Percentiles rank a stretch among this genome's conserved stretches.
These are phyloP conservation scores for Sordaria brevicollis DNA, from an alignment of 495 filamentous ascomycete species.

Conservation along the genomic window DNA sequence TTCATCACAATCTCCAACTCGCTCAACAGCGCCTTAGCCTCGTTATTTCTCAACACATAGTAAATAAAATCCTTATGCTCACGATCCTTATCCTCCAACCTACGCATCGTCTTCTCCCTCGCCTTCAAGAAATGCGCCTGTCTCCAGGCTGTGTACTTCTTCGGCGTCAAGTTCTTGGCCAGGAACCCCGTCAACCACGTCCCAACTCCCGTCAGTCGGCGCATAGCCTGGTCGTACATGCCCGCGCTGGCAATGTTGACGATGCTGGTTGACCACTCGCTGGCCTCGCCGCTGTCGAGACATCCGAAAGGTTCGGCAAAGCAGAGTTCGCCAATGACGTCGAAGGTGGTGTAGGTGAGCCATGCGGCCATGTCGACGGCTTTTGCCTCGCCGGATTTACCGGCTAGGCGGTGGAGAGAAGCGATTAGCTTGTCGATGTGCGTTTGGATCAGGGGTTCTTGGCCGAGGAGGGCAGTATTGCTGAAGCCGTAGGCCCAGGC, in stretches of 20 bases:
- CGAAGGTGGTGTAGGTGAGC: slow-evolving; percentile 43
- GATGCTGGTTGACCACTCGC: slow-evolving; percentile 16
- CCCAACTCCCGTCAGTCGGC: slow-evolving; percentile 11
- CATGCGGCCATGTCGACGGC: slow-evolving; percentile 36
- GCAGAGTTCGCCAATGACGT: slow-evolving; percentile 50
- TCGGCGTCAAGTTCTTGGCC: slow-evolving; percentile 6
- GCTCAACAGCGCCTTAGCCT: slow-evolving; percentile 7
- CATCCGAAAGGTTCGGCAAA: slow-evolving; percentile 50
- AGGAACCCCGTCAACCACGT: slow-evolving; percentile 13
- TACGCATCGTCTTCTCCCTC: slow-evolving; percentile 7
- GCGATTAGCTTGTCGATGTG: slow-evolving; percentile 19
- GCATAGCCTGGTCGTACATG: slow-evolving; percentile 11
- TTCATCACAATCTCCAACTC: slow-evolving; percentile 16
- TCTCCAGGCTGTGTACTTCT: slow-evolving; percentile 1
- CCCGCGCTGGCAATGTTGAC: slow-evolving; percentile 4
- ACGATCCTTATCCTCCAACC: slow-evolving; percentile 6
- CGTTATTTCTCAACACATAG: slow-evolving; percentile 13
- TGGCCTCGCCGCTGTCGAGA: slow-evolving; percentile 26
- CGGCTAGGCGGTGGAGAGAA: slow-evolving; percentile 3
- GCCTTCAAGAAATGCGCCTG: slow-evolving; percentile 10
- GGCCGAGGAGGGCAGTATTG: slow-evolving; percentile 28
- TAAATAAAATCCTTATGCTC: slow-evolving; percentile 17
- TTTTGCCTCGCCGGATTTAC: slow-evolving; percentile 3
- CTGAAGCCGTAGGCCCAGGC: slow-evolving; percentile 41
- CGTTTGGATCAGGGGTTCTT: slow-evolving; percentile 33